Percentiles rank a stretch among this genome's conserved stretches.
phyloP scores from a whole-genome alignment of 2,329 filamentous ascomycete genomes.

The Xylariaceae sp. region DNA sequence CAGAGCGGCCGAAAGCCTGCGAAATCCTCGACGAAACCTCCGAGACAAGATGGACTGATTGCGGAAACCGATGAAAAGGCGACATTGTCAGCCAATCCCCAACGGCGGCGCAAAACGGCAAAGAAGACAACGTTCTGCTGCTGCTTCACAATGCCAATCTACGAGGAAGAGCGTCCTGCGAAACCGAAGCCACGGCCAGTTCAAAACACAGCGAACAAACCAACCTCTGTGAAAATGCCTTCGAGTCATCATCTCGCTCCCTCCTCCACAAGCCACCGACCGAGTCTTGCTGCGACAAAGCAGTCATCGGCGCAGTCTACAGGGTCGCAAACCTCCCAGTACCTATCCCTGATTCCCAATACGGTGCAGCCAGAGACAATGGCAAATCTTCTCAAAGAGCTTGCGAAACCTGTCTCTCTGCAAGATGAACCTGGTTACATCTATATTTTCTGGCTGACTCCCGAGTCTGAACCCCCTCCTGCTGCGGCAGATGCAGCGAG shows the following conservation, averaged over 20 bases:
- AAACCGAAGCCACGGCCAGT: constrained; percentile 46
- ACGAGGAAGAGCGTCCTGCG: constrained; percentile 37
- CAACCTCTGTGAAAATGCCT: constrained; percentile 26
- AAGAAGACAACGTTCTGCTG: constrained; percentile 42
- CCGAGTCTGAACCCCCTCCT: constrained; percentile 51
- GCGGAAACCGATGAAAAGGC: constrained; percentile 14
- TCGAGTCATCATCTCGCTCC: constrained; percentile 26
- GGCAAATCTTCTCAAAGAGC: constrained; percentile 69
- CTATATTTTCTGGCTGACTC: constrained; percentile 97
- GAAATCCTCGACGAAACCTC: constrained; percentile 18
- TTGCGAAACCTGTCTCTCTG: constrained; percentile 69
- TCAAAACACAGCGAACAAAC: constrained; percentile 33
- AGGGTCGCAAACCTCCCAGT: constrained; percentile 37
- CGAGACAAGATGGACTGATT: constrained; percentile 25
- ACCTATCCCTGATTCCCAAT: constrained; percentile 67
- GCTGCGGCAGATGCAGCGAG: constrained; percentile 57
- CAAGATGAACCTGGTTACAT: constrained; percentile 86
- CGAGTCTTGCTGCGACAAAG: constrained; percentile 21
- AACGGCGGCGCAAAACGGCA: constrained; percentile 25
- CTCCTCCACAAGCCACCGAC: constrained; percentile 27
- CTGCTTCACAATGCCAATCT: constrained; percentile 49
- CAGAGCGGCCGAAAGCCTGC: constrained; percentile 29
- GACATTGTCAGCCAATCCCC: constrained; percentile 21
- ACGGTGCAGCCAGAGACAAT: constrained; percentile 63
- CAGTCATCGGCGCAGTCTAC: constrained; percentile 26